Conservation (phyloP, 1,284 basidiomycete species). For the Cryptococcus maquisensis region DNA sequence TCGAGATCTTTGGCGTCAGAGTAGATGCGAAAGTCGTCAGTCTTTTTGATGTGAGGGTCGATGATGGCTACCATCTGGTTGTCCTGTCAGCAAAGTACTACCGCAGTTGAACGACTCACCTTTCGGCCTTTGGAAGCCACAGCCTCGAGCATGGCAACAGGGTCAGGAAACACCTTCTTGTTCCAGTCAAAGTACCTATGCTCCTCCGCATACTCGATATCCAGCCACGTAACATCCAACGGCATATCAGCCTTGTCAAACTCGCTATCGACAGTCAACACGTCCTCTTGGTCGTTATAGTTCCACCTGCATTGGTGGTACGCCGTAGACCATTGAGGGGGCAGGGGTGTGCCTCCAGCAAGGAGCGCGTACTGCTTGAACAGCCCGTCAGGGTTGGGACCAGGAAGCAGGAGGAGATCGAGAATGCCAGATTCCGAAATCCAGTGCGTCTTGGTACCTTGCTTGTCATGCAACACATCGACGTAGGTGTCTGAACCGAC, state of each 20-base stretch:
- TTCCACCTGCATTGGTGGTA: slow-evolving; percentile 99
- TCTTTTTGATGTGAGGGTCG: slow-evolving; percentile 92
- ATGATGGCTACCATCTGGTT: slow-evolving; percentile 90
- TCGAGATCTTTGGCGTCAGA: slow-evolving; percentile 74
- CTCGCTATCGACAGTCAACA: slow-evolving; percentile 75
- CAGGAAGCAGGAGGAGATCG: slow-evolving; percentile 89
- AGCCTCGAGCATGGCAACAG: slow-evolving; percentile 85
- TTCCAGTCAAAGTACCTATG: slow-evolving; percentile 99
- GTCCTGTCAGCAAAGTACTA: not conserved
- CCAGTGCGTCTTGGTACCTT: slow-evolving; percentile 80
- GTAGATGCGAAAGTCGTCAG: slow-evolving; percentile 76
- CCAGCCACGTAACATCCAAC: slow-evolving; percentile 96
- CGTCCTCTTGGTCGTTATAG: slow-evolving; percentile 85
- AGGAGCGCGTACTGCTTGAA: slow-evolving; percentile 81
- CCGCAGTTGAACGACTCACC: slow-evolving; percentile 51
- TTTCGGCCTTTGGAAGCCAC: slow-evolving; percentile 82
- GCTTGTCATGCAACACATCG: slow-evolving; percentile 68
- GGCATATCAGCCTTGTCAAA: slow-evolving; percentile 95
- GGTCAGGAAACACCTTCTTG: slow-evolving; percentile 84
- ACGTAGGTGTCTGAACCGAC: slow-evolving; percentile 93
- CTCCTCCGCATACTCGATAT: slow-evolving; percentile 92
- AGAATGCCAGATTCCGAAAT: slow-evolving; percentile 94
- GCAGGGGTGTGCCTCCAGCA: slow-evolving; percentile 80
- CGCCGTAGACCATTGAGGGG: slow-evolving; percentile 84
- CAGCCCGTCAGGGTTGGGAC: slow-evolving; percentile 72